These are phyloP conservation scores for Alternaria sp. DNA, from an alignment of 2,329 filamentous ascomycete species.

Conservation along the genomic window DNA sequence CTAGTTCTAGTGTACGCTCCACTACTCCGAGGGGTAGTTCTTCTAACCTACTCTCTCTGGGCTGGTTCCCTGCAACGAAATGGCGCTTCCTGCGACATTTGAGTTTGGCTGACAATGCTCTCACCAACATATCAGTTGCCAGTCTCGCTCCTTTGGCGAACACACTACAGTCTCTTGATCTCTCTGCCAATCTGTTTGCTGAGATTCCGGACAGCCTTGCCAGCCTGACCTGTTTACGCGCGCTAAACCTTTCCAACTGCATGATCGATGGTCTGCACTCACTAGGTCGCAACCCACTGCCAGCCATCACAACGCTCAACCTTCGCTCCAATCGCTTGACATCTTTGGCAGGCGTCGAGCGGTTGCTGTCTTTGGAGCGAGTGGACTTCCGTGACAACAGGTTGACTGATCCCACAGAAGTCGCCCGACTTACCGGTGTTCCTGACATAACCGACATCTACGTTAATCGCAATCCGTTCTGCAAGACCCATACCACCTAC, in stretches of 20 bases:
- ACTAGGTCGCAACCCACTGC: conserved; percentile 82
- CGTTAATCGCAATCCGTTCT: conserved; percentile 91
- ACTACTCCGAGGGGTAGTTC: conserved; percentile 70
- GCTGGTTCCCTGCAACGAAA: conserved; percentile 81
- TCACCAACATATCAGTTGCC: conserved; percentile 78
- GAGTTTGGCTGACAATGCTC: conserved; percentile 87
- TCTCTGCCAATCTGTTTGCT: conserved; percentile 92
- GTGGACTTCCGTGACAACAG: conserved; percentile 91
- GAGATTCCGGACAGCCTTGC: conserved; percentile 92
- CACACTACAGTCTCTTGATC: conserved; percentile 88
- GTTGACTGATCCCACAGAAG: conserved; percentile 87
- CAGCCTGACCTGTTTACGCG: conserved; percentile 84
- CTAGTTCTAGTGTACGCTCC: conserved; percentile 75
- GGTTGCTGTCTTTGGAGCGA: conserved; percentile 84
- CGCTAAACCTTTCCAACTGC: conserved; percentile 92
- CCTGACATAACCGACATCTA: conserved; percentile 93
- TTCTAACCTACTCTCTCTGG: conserved; percentile 76
- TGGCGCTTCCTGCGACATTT: conserved; percentile 96
- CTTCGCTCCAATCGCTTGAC: conserved; percentile 86
- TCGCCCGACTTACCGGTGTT: conserved; percentile 87
- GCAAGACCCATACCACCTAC: conserved; percentile 84
- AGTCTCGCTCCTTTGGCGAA: conserved; percentile 85
- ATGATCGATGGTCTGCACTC: conserved; percentile 97
- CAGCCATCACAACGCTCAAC: conserved; percentile 92
- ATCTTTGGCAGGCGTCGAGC: conserved; percentile 89